These are phyloP conservation scores for Blumeria hordei DNA, from an alignment of 2,329 filamentous ascomycete genomes.

Conservation along the genomic window DNA sequence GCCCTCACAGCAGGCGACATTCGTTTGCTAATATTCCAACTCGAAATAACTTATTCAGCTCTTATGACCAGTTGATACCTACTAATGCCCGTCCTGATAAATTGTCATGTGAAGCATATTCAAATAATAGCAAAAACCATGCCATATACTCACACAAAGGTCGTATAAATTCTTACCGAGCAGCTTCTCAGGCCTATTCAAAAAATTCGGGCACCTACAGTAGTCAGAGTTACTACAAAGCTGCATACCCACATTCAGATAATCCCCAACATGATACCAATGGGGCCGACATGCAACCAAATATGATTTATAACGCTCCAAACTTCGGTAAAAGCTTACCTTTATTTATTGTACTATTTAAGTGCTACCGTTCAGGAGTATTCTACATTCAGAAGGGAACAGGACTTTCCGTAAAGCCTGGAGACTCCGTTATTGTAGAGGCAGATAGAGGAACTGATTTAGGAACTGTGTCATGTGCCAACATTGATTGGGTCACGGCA, in stretches of 20 bases:
- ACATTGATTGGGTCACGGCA: slow-evolving; percentile 68
- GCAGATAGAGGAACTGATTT: slow-evolving; percentile 90
- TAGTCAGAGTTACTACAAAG: slow-evolving; percentile 4
- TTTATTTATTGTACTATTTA: slow-evolving; percentile 84
- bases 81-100: slow-evolving; percentile 14
- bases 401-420: slow-evolving; percentile 68
- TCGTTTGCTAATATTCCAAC: slow-evolving; percentile 51
- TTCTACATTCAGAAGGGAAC: slow-evolving; percentile 96
- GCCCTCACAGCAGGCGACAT: slow-evolving; percentile 53
- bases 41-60: slow-evolving; percentile 37
- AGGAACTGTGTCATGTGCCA: slow-evolving; percentile 72
- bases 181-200: slow-evolving; percentile 9
- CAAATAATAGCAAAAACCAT: slow-evolving; percentile 12
- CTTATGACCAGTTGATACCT: slow-evolving; percentile 25
- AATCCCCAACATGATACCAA: slow-evolving; percentile 9
- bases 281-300: slow-evolving; percentile 34
- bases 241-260: slow-evolving; percentile 10
- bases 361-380: slow-evolving; percentile 81
- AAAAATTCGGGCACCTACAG: slow-evolving; percentile 9
- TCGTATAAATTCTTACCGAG: slow-evolving; percentile 16
- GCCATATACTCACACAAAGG: slow-evolving; percentile 13
- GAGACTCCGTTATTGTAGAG: slow-evolving; percentile 91
- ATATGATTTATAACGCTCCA: slow-evolving; percentile 33
- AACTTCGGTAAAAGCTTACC: slow-evolving; percentile 42
- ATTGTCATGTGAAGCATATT: slow-evolving; percentile 11